phyloP scores from a whole-genome alignment of 2,329 filamentous ascomycete genomes.

The Sporothrix schenckii region DNA sequence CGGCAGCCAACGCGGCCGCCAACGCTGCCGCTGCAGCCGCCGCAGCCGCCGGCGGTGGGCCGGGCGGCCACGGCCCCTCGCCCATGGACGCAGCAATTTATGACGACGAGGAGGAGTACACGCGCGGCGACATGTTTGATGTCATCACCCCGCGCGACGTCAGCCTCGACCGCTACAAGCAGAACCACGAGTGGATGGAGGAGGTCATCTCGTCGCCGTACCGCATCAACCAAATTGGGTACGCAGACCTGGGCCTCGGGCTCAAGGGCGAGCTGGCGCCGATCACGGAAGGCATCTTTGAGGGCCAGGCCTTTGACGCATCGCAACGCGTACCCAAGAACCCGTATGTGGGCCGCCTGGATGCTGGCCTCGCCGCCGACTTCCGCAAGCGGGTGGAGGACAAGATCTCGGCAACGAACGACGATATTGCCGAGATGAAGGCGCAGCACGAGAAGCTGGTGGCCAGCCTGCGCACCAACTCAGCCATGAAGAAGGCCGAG shows the following conservation, averaged over 20 bases:
- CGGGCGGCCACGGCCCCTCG: slow-evolving; percentile 28
- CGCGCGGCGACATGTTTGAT: slow-evolving; percentile 86
- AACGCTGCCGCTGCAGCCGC: slow-evolving; percentile 2
- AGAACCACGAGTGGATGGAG: slow-evolving; percentile 99
- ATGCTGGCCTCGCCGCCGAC: slow-evolving; percentile 75
- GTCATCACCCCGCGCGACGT: slow-evolving; percentile 87
- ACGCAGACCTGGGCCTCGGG: slow-evolving; percentile 84
- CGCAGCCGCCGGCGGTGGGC: background rate
- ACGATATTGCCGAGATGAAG: slow-evolving; percentile 84
- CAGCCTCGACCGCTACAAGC: slow-evolving; percentile 81
- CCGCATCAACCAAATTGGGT: slow-evolving; percentile 78
- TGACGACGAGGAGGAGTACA: slow-evolving; percentile 89
- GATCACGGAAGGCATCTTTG: slow-evolving; percentile 83
- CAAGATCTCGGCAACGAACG: slow-evolving; percentile 71
- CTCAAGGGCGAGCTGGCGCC: slow-evolving; percentile 78
- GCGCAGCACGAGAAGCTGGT: slow-evolving; percentile 75
- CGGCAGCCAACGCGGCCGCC: slow-evolving; percentile 31
- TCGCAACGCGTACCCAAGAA: slow-evolving; percentile 54
- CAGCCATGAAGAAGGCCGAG: slow-evolving; percentile 73
- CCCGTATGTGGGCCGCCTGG: slow-evolving; percentile 68
- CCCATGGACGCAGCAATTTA: slow-evolving; percentile 45
- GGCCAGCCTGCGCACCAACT: slow-evolving; percentile 71
- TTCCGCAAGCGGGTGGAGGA: slow-evolving; percentile 78
- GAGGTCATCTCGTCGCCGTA: slow-evolving; percentile 93
- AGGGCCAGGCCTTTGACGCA: slow-evolving; percentile 60